A percentile compares a stretch with the other conserved stretches of the same genome.
Evolutionary conservation across 108 stramenopile genomes (phyloP).

Genomic region (Cyclotella atomus): DNA sequence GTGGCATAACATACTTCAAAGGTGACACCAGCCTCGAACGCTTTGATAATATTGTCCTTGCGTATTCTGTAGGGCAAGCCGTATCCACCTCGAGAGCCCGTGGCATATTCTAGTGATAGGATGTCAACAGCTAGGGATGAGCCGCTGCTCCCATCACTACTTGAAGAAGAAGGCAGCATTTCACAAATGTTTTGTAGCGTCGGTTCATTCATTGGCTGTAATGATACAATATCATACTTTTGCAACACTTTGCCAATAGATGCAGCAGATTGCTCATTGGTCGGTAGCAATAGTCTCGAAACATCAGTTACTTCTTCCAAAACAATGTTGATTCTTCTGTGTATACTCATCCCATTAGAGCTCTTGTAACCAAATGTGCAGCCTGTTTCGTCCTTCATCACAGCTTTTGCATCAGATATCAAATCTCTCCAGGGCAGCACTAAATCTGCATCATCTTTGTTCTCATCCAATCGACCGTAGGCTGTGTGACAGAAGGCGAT

Average conservation of each 20-base stretch:
- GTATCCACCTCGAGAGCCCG: constrained; percentile 52
- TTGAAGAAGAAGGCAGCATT: constrained; percentile 23
- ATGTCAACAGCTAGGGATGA: constrained; percentile 51
- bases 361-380: constrained; percentile 26
- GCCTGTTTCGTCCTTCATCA: not conserved
- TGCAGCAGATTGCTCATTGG: not conserved
- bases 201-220: constrained; percentile 70
- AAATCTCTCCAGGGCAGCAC: constrained; percentile 54
- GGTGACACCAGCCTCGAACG: constrained; percentile 49
- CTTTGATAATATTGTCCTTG: constrained; percentile 54
- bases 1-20: constrained; percentile 76
- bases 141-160: not conserved
- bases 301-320: constrained; percentile 77
- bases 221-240: constrained; percentile 73
- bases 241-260: constrained; percentile 31
- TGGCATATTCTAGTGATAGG: constrained; percentile 71
- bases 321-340: constrained; percentile 67
- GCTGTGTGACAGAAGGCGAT: constrained; percentile 70
- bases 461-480: constrained; percentile 60
- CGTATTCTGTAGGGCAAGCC: constrained; percentile 66
- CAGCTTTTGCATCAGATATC: not conserved
- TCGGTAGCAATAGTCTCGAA: constrained; percentile 36
- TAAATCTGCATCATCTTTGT: constrained; percentile 53
- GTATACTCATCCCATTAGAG: constrained; percentile 27
- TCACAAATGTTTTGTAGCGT: constrained; percentile 68